phyloP scores from a whole-genome alignment of 2,329 filamentous ascomycete species.

The Cyphellophora europaea region DNA sequence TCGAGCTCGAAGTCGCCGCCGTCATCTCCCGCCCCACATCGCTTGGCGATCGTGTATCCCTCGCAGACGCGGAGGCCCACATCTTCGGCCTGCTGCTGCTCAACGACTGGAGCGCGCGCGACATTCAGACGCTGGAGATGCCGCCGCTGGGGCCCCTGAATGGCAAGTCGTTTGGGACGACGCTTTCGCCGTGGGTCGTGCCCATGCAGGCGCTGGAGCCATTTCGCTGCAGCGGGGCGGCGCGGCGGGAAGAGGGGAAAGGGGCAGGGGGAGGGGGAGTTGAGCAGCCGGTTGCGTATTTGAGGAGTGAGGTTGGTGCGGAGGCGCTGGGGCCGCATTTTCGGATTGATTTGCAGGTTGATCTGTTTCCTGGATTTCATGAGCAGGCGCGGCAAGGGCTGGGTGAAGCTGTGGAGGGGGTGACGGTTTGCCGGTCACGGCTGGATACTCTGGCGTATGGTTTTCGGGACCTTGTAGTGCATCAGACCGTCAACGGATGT shows the following conservation, averaged over 20 bases:
- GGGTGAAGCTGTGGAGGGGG: neutral
- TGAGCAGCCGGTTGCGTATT: neutral
- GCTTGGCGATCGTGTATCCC: slow-evolving; percentile 28
- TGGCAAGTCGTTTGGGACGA: slow-evolving; percentile 50
- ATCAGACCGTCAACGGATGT: slow-evolving; percentile 22
- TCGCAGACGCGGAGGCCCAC: slow-evolving; percentile 39
- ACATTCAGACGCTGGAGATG: slow-evolving; percentile 56
- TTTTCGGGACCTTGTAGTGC: slow-evolving; percentile 22
- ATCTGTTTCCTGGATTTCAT: no score
- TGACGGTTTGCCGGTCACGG: slow-evolving; percentile 1
- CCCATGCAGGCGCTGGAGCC: slow-evolving; percentile 46
- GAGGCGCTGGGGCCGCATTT: neutral
- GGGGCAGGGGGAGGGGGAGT: no score
- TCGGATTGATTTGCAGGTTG: neutral
- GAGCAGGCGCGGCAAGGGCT: neutral
- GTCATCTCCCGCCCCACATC: slow-evolving; percentile 33
- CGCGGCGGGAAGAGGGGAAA: no score
- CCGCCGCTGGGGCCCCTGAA: slow-evolving; percentile 51
- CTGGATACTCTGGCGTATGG: slow-evolving; percentile 20
- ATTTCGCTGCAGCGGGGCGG: neutral
- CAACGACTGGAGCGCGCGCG: slow-evolving; percentile 36
- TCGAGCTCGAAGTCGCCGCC: slow-evolving; percentile 41
- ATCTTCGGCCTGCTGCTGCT: slow-evolving; percentile 53
- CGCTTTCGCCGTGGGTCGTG: slow-evolving; percentile 51
- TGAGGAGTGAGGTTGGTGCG: neutral